These are phyloP conservation scores for Sphagnum contortum DNA, from an alignment of 225 moss, liverwort and hornwort genomes.

Conservation along the genomic window DNA sequence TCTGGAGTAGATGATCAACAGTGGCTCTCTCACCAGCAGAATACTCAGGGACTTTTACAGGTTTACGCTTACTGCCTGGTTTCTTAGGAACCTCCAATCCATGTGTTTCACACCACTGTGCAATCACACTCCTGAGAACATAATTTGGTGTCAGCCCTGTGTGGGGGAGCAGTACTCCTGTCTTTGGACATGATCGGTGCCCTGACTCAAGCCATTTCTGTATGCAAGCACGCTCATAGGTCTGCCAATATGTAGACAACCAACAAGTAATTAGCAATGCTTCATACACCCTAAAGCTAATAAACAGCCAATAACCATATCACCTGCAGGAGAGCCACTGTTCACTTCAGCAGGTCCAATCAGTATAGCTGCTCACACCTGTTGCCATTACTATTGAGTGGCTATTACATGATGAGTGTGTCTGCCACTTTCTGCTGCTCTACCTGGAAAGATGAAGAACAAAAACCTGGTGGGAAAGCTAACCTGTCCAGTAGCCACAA, in stretches of 20 bases:
- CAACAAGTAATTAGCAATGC: neutral
- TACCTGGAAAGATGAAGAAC: neutral
- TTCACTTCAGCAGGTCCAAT: neutral
- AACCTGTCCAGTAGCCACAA: slow-evolving; percentile 61
- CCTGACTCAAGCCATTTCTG: slow-evolving; percentile 55
- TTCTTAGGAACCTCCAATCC: slow-evolving; percentile 43
- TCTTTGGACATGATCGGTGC: slow-evolving; percentile 48
- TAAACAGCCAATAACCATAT: neutral
- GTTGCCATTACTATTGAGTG: too few relatives aligned
- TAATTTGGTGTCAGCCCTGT: slow-evolving; percentile 50
- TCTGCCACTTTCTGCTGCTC: too few relatives aligned
- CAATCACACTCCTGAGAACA: slow-evolving; percentile 48
- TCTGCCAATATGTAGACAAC: slow-evolving; percentile 14
- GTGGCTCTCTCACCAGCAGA: slow-evolving; percentile 34
- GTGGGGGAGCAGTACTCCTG: slow-evolving; percentile 37
- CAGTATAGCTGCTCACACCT: too few relatives aligned
- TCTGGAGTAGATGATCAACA: slow-evolving; percentile 40
- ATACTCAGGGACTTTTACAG: slow-evolving; percentile 13
- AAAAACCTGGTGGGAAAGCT: neutral
- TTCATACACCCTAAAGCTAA: too few relatives aligned
- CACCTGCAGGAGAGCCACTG: neutral
- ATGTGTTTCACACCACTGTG: slow-evolving; percentile 55
- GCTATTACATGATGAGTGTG: too few relatives aligned
- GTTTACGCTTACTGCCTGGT: slow-evolving; percentile 11
- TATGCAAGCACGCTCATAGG: slow-evolving; percentile 51